phyloP scores from a whole-genome alignment of 768 basidiomycete species.

The Melanogaster broomeanus region DNA sequence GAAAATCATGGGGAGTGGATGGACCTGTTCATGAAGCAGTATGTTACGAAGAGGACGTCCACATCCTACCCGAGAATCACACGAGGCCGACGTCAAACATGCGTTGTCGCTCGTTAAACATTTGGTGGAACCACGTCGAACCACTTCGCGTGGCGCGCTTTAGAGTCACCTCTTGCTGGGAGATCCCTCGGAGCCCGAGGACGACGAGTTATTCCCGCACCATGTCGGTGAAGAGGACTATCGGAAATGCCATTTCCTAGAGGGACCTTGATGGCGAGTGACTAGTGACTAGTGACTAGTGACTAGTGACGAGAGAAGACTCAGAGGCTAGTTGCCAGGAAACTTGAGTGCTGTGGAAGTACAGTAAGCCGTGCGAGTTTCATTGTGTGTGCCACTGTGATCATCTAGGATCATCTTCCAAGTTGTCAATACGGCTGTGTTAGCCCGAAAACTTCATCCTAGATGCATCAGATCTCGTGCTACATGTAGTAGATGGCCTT shows the following conservation, averaged over 20 bases:
- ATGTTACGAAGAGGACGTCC: constrained; percentile 86
- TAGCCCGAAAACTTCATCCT: too few species aligned
- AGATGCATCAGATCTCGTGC: too few species aligned
- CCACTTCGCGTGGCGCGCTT: constrained; percentile 75
- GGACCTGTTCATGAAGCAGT: constrained; percentile 98
- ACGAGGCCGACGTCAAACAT: constrained; percentile 55
- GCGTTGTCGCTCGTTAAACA: constrained; percentile 77
- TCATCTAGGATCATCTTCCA: too few species aligned
- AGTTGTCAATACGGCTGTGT: too few species aligned
- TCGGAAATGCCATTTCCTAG: constrained; percentile 56
- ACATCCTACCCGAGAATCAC: constrained; percentile 38
- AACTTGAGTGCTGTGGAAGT: constrained; percentile 65
- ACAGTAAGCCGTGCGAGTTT: constrained; percentile 62
- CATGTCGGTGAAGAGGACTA: constrained; percentile 70
- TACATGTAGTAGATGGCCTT: constrained; percentile 93
- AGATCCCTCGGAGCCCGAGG: constrained; percentile 47
- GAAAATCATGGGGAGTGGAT: constrained; percentile 6
- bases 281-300: constrained; percentile 49
- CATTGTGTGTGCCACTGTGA: too few species aligned
- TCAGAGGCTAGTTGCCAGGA: constrained; percentile 33
- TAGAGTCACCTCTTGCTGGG: constrained; percentile 78
- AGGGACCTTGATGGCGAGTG: constrained; percentile 61
- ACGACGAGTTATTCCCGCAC: constrained; percentile 72
- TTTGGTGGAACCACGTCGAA: constrained; percentile 72
- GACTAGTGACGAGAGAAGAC: constrained; percentile 36